A percentile compares a stretch with the other conserved stretches of the same genome.
Evolutionary conservation across 2,329 filamentous ascomycete genomes (phyloP).

Genomic region (Penicillium sp.): DNA sequence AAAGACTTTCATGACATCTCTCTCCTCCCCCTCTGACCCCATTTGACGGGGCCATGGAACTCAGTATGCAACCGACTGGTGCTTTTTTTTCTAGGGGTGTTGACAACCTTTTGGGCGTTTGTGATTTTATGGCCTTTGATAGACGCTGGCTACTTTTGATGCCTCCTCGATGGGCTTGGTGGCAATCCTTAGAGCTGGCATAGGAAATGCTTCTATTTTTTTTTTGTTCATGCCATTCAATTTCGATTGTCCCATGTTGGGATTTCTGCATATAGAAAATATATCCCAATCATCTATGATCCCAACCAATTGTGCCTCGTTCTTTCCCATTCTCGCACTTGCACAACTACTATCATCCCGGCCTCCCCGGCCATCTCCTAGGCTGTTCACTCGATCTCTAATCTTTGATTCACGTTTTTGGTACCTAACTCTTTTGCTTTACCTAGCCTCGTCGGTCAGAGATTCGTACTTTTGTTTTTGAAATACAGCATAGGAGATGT

Average conservation of each 20-base stretch:
- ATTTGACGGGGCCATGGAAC: slow-evolving; percentile 8
- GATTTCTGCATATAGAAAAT: slow-evolving; percentile 27
- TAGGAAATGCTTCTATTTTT: slow-evolving; percentile 11
- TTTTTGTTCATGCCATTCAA: slow-evolving; percentile 17
- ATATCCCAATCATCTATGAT: slow-evolving; percentile 17
- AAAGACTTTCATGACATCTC: slow-evolving; percentile 20
- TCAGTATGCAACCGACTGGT: slow-evolving; percentile 15
- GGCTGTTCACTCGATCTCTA: background rate
- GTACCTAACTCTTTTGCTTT: background rate
- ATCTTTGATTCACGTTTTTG: background rate
- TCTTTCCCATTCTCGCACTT: slow-evolving; percentile 5
- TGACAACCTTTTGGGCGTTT: slow-evolving; percentile 21
- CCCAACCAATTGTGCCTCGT: slow-evolving; percentile 4
- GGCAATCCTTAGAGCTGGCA: slow-evolving; percentile 20
- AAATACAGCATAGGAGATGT: background rate
- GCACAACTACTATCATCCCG: background rate
- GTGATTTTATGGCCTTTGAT: slow-evolving; percentile 20
- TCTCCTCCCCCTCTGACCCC: slow-evolving; percentile 12
- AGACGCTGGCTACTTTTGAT: slow-evolving; percentile 14
- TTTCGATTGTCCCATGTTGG: slow-evolving; percentile 19
- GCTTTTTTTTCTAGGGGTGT: slow-evolving; percentile 21
- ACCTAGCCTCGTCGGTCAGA: too few relatives aligned
- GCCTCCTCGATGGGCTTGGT: slow-evolving; percentile 11
- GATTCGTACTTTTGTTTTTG: background rate
- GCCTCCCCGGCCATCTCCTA: too few relatives aligned